Percentiles rank a stretch among this genome's conserved stretches.
Conservation (phyloP, 352 stramenopile genomes). For the Thalassiosira livingstoniorum region DNA sequence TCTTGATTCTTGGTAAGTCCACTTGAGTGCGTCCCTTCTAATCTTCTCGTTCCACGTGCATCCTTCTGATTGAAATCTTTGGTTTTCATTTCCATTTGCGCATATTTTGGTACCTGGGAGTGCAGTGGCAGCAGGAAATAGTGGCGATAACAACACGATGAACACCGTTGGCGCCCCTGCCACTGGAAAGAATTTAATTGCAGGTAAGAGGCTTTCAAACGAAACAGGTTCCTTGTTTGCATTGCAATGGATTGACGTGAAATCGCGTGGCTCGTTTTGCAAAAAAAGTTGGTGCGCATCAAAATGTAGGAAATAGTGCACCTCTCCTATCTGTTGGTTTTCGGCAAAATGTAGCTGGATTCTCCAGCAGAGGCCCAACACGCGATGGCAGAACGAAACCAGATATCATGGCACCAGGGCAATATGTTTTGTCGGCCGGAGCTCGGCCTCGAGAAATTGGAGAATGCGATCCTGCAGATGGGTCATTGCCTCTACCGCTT, state of each 20-base stretch:
- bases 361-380: slow-evolving; percentile 67
- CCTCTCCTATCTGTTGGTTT: no score
- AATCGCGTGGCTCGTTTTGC: neutral
- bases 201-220: neutral
- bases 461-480: slow-evolving; percentile 42
- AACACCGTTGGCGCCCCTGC: slow-evolving; percentile 64
- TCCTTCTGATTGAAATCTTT: no score
- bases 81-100: neutral
- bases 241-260: neutral
- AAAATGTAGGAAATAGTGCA: slow-evolving; percentile 23
- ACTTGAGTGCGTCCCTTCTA: no score
- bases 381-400: slow-evolving; percentile 76
- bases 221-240: neutral
- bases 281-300: slow-evolving; percentile 61
- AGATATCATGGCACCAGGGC: slow-evolving; percentile 71
- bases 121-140: slow-evolving; percentile 64
- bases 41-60: no score
- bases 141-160: slow-evolving; percentile 19
- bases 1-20: slow-evolving; percentile 48
- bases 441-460: slow-evolving; percentile 42
- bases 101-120: neutral
- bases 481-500: slow-evolving; percentile 21
- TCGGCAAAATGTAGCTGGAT: slow-evolving; percentile 61
- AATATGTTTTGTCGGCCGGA: slow-evolving; percentile 58
- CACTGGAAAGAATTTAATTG: slow-evolving; percentile 63